These are phyloP conservation scores for Paracoccidioides lutzii DNA, from an alignment of 2,329 filamentous ascomycete species.

Conservation along the genomic window DNA sequence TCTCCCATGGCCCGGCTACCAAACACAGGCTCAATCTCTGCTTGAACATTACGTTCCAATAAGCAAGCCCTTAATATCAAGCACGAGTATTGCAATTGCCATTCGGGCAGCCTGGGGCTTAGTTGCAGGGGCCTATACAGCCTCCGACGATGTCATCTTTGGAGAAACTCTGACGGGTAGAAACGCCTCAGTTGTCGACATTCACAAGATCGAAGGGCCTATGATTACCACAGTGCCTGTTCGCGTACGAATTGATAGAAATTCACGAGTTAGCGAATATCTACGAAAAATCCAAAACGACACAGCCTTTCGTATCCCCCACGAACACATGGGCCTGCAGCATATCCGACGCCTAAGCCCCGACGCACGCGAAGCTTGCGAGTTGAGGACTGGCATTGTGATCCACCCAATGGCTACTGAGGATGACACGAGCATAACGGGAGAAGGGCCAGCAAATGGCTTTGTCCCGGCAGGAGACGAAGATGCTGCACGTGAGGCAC, in stretches of 20 bases:
- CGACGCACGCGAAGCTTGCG: conserved; percentile 28
- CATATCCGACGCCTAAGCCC: conserved; percentile 39
- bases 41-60: conserved; percentile 18
- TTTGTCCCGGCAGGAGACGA: conserved; percentile 44
- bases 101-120: conserved; percentile 30
- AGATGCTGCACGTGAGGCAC: conserved; percentile 47
- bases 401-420: conserved; percentile 13
- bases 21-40: conserved; percentile 26
- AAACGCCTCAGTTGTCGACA: conserved; percentile 24
- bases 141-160: conserved; percentile 29
- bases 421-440: background rate
- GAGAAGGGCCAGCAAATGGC: conserved; percentile 32
- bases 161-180: conserved; percentile 33
- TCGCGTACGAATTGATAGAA: conserved; percentile 22
- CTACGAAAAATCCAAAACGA: conserved; percentile 41
- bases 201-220: conserved; percentile 32
- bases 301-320: conserved; percentile 40
- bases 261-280: conserved; percentile 32
- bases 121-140: conserved; percentile 24
- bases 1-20: conserved; percentile 37
- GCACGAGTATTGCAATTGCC: conserved; percentile 25
- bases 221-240: conserved; percentile 34
- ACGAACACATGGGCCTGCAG: conserved; percentile 44
- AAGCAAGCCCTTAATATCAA: conserved; percentile 18
- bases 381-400: conserved; percentile 19